Evolutionary conservation across 176 grass and related monocot genomes (phyloP).

Genomic region (Juncus inflexus): DNA sequence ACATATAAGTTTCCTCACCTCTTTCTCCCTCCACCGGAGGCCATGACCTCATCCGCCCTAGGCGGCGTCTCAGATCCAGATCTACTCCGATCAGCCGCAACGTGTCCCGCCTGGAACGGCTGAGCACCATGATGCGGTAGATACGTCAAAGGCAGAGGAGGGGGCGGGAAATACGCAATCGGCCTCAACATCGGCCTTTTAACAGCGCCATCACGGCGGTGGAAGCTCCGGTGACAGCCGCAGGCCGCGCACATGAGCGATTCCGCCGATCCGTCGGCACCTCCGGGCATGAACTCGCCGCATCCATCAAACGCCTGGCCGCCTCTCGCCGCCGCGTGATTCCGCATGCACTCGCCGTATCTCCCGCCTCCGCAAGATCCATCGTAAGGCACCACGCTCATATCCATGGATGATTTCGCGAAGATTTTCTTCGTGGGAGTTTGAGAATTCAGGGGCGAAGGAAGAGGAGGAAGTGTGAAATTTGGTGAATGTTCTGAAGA

Average conservation of each 20-base stretch:
- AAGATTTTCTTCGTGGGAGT: too few relatives aligned
- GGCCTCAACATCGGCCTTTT: conserved; percentile 32
- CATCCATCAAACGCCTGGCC: conserved; percentile 80
- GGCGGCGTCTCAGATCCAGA: conserved; percentile 31
- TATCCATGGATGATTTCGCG: conserved; percentile 13
- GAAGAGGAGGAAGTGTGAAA: too few relatives aligned
- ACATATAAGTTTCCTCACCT: background rate
- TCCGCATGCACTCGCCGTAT: conserved; percentile 88
- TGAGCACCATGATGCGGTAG: conserved; percentile 47
- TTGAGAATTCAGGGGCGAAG: too few relatives aligned
- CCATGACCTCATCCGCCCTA: conserved; percentile 19
- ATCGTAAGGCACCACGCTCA: conserved; percentile 22
- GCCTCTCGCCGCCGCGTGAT: conserved; percentile 71
- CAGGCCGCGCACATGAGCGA: conserved; percentile 84
- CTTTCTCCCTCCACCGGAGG: conserved; percentile 7
- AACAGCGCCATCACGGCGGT: conserved; percentile 36
- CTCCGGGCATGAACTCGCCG: conserved; percentile 85
- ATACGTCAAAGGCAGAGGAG: conserved; percentile 35
- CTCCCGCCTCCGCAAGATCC: conserved; percentile 19
- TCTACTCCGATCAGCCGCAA: conserved; percentile 18
- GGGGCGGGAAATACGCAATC: conserved; percentile 33
- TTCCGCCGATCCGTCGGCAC: conserved; percentile 61
- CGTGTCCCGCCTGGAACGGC: conserved; percentile 27
- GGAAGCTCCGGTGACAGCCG: conserved; percentile 87
- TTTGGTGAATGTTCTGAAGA: too few relatives aligned